Evolutionary conservation across 495 filamentous ascomycete species (phyloP).

Genomic region (Copromyces sp.): DNA sequence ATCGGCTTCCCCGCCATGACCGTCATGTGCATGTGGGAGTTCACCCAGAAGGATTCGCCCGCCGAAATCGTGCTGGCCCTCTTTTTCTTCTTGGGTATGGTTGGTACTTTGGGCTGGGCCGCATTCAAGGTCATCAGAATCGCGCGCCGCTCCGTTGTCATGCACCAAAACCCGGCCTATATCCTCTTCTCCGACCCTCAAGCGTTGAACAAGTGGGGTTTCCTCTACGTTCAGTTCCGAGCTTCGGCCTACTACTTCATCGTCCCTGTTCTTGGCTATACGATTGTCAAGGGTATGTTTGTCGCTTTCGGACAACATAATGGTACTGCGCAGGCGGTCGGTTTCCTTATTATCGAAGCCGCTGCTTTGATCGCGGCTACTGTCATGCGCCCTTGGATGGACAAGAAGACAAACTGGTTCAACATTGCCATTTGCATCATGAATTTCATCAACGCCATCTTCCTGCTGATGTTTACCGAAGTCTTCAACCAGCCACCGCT

Average conservation of each 20-base stretch:
- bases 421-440: constrained; percentile 87
- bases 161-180: constrained; percentile 97
- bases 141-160: constrained; percentile 75
- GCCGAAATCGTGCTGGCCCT: constrained; percentile 83
- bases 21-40: constrained; percentile 91
- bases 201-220: constrained; percentile 96
- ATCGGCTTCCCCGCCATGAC: constrained; percentile 94
- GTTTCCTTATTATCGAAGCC: constrained; percentile 77
- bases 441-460: constrained; percentile 87
- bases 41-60: constrained; percentile 74
- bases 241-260: constrained; percentile 98
- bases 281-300: constrained; percentile 81
- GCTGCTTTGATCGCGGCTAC: constrained; percentile 66
- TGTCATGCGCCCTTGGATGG: constrained; percentile 92
- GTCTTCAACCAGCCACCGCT: constrained; percentile 82
- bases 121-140: constrained; percentile 82
- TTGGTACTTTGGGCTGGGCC: constrained; percentile 76
- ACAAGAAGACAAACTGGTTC: constrained; percentile 96
- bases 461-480: constrained; percentile 73
- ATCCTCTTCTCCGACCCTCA: constrained; percentile 94
- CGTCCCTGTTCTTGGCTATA: constrained; percentile 68
- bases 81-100: constrained; percentile 81
- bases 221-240: constrained; percentile 95
- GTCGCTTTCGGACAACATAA: constrained; percentile 70
- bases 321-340: constrained; percentile 71